These are phyloP conservation scores for Aspergillus sojae DNA, from an alignment of 2,329 filamentous ascomycete genomes.

Conservation along the genomic window DNA sequence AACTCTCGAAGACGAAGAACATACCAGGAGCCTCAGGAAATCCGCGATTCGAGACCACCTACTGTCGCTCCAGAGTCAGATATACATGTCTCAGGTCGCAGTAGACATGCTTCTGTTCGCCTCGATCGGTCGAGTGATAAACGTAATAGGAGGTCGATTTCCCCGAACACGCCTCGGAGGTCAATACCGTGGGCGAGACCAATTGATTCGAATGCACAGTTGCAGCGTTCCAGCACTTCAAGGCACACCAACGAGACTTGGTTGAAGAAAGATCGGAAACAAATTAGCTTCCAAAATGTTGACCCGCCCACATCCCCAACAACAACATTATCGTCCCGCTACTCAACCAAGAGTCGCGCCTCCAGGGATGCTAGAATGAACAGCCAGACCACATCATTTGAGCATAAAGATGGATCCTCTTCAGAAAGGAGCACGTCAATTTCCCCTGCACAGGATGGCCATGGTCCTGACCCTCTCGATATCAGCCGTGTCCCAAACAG, in stretches of 20 bases:
- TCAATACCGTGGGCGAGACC: conserved; percentile 4
- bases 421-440: background rate
- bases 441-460: background rate
- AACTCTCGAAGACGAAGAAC: conserved; percentile 26
- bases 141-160: conserved; percentile 5
- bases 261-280: conserved; percentile 34
- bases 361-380: background rate
- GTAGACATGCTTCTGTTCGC: background rate
- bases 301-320: conserved; percentile 43
- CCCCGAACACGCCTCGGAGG: conserved; percentile 10
- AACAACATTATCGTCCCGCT: conserved; percentile 25
- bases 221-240: conserved; percentile 2
- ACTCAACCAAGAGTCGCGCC: conserved; percentile 13
- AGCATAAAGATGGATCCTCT: background rate
- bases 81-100: background rate
- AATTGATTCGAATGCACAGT: background rate
- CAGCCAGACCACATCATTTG: background rate
- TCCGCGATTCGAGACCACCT: conserved; percentile 4
- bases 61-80: background rate
- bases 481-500: background rate
- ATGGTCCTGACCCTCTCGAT: background rate
- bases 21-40: conserved; percentile 18
- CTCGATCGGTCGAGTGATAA: background rate
- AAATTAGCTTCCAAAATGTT: conserved; percentile 31
- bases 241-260: conserved; percentile 21